Evolutionary conservation across 306 rosid species (phyloP).

Genomic region (Malus sylvestris): DNA sequence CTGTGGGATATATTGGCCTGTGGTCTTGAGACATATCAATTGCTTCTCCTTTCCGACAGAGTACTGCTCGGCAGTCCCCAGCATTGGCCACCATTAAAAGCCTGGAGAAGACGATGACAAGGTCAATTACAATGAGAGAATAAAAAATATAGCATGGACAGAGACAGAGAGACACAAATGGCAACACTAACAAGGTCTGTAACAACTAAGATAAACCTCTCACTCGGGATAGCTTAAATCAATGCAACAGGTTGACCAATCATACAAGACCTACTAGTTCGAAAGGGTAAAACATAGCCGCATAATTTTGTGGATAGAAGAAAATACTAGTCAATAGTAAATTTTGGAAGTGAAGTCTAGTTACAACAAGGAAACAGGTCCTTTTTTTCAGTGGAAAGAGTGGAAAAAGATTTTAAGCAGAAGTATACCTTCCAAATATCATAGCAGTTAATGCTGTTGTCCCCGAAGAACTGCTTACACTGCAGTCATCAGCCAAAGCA

Average conservation of each 20-base stretch:
- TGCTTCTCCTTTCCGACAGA: slow-evolving; percentile 84
- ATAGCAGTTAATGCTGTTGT: slow-evolving; percentile 86
- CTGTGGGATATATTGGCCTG: slow-evolving; percentile 66
- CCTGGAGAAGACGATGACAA: slow-evolving; percentile 31
- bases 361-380: neutral
- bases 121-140: neutral
- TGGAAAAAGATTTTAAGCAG: slow-evolving; percentile 2
- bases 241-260: neutral
- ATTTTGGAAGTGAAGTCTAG: neutral
- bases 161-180: neutral
- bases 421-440: slow-evolving; percentile 73
- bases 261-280: neutral
- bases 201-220: neutral
- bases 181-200: neutral
- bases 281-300: neutral
- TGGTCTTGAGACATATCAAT: slow-evolving; percentile 95
- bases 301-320: neutral
- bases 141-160: neutral
- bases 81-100: slow-evolving; percentile 89
- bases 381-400: neutral
- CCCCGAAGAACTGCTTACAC: slow-evolving; percentile 75
- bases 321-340: neutral
- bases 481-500: slow-evolving; percentile 77
- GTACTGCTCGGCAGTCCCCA: slow-evolving; percentile 98
- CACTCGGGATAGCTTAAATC: neutral